Base-by-base conservation (phyloP, 768 basidiomycete genomes). In the Boletus reticuloceps region DNA sequence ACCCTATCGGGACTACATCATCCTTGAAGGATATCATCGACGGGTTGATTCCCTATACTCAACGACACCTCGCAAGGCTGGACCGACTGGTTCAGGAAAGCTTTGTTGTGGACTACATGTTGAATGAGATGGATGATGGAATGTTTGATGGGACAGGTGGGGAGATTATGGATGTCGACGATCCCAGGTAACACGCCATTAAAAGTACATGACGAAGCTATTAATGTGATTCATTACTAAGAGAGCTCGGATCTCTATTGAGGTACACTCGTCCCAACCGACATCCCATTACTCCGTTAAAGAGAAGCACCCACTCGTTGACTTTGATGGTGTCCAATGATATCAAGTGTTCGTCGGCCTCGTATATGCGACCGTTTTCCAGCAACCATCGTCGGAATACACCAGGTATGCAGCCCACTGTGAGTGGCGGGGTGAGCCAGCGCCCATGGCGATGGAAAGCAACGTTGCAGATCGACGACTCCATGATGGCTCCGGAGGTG, bases 51-150 rank as follows among this genome's bases (percentile, higher is more conserved):
- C 94, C 97, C 12, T 99, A 98, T 68, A 95, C 95, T 10, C 93
- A 96, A 68, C 81, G 97, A 49, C 97, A 99, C 74, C 82, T 95
- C 41, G 74, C 85, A 37, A 78, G 95, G 61, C 81, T 94, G 69
- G 92, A 95, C 55, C 82, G 85, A 66, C 73, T 97, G 52, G 82
- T 97, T 32, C 92, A 97, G 74, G 97, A 98, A 65, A 97, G 93
- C 68, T 98, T 94, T 65, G 85, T 97, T 58, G 83, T 99, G 52
- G 97, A 99, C 69, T 95, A 90, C 59, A 77, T 94, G 53, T 74
- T 94, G 31, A 82, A 82, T 16, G 91, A 94, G 76, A 94, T 94
- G 91, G 91, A 92, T 64, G 86, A 82, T 58, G 88, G 87, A 25
- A 79, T 89, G 71, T 82, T 89, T 51, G 79, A 77, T 59, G 77